Percentiles rank a stretch among this genome's conserved stretches.
Evolutionary conservation across 805 yeast genomes (phyloP).

Genomic region (Tetrapisispora iriomotensis): DNA sequence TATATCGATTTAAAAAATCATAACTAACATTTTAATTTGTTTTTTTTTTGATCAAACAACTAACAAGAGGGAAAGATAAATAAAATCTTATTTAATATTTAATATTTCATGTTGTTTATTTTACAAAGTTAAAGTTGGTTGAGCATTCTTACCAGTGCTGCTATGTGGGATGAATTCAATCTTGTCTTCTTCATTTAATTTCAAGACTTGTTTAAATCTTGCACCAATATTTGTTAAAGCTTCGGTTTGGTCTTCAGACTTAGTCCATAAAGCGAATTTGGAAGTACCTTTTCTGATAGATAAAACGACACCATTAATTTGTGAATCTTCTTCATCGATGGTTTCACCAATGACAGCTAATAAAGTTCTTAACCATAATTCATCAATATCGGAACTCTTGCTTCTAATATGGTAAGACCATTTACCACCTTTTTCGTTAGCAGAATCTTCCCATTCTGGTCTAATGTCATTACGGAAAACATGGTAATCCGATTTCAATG

Average conservation of each 20-base stretch:
- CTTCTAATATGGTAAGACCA: slow-evolving; percentile 75
- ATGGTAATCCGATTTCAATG: slow-evolving; percentile 88
- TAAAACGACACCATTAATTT: slow-evolving; percentile 90
- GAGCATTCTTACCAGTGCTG: slow-evolving; percentile 27
- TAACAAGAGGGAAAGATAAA: background rate
- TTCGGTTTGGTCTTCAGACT: slow-evolving; percentile 53
- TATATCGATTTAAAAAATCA: background rate
- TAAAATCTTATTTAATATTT: background rate
- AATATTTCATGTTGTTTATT: slow-evolving; percentile 2
- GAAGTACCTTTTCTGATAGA: slow-evolving; percentile 74
- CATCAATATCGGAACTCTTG: slow-evolving; percentile 60
- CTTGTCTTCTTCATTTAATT: slow-evolving; percentile 60
- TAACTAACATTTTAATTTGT: background rate
- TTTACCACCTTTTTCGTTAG: slow-evolving; percentile 86
- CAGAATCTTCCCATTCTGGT: slow-evolving; percentile 97
- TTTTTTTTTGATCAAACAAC: background rate
- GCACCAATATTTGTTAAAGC: slow-evolving; percentile 72
- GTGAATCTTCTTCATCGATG: slow-evolving; percentile 70
- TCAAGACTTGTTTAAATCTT: slow-evolving; percentile 76
- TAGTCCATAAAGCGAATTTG: slow-evolving; percentile 91
- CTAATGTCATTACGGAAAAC: slow-evolving; percentile 86
- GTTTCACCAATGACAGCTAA: slow-evolving; percentile 93
- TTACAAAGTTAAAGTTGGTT: slow-evolving; percentile 28
- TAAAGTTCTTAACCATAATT: slow-evolving; percentile 83
- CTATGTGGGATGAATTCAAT: slow-evolving; percentile 54